Base-by-base conservation (phyloP, 495 filamentous ascomycete species). In the Margaritispora aquatica region DNA sequence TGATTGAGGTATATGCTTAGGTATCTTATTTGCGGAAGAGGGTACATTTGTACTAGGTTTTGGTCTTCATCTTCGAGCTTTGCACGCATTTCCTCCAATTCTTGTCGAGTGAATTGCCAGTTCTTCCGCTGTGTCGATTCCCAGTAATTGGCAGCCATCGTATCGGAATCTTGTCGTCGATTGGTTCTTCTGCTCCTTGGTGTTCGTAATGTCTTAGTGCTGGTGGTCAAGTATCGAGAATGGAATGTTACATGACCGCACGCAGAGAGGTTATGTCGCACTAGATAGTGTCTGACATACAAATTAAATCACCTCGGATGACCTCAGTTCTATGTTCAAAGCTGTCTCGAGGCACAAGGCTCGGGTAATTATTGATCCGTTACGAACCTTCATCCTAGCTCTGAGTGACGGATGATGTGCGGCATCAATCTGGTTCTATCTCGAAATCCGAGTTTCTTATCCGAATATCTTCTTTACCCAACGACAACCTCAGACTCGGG, bases 131-230 rank as follows among this genome's bases (percentile, higher is more conserved):
- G 94, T 17, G 91, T 92, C 51, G 93, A 97, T 56, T 87, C 88
- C 94, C 95, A 98, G 73, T 89, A 98, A 72, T 94, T 97, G 66
- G 93, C 89, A 54, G 94, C 92, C 94, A 98, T 98, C 46, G 10
- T 36, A 7, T 7, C 52, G 15, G 21, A n/a, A 4, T 48, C n/a
- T 7, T 48, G 47, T 50, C 17, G 17, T n/a, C 38, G 3, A 44
- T 3, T 3, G 3, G 10, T n/a, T 10, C 38, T 44, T 3, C n/a
- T n/a, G n/a, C n/a, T n/a, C n/a, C n/a, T n/a, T n/a, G n/a, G n/a
- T n/a, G n/a, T n/a, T n/a, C n/a, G n/a, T n/a, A n/a, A n/a, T n/a
- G n/a, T n/a, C n/a, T n/a, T n/a, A n/a, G n/a, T n/a, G n/a, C n/a
- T n/a, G n/a, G n/a, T n/a, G n/a, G n/a, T n/a, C n/a, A n/a, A n/a